phyloP scores from a whole-genome alignment of 2,329 filamentous ascomycete genomes.

The Monosporascus sp. region DNA sequence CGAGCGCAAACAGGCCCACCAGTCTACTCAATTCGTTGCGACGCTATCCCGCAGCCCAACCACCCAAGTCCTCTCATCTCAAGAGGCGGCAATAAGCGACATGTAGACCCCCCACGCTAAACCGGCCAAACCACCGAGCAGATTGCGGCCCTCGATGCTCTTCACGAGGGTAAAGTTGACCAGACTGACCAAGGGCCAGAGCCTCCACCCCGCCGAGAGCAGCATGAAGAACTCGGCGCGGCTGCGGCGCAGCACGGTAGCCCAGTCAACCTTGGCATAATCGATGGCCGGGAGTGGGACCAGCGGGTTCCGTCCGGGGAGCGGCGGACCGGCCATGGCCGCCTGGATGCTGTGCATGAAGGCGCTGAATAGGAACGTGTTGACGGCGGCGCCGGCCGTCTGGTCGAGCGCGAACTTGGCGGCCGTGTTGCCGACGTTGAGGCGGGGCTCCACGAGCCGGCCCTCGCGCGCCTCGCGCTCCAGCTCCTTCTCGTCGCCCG shows the following conservation, averaged over 20 bases:
- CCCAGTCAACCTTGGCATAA: slow-evolving; percentile 41
- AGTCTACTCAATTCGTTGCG: too few species aligned
- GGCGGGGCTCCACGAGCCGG: slow-evolving; percentile 41
- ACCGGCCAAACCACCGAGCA: slow-evolving; percentile 68
- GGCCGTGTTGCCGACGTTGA: slow-evolving; percentile 59
- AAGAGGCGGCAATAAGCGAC: slow-evolving; percentile 53
- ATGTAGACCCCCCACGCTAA: slow-evolving; percentile 72
- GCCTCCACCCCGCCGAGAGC: slow-evolving; percentile 62
- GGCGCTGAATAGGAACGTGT: slow-evolving; percentile 52
- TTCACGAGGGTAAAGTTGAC: slow-evolving; percentile 65
- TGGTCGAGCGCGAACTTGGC: slow-evolving; percentile 67
- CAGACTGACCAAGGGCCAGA: slow-evolving; percentile 67
- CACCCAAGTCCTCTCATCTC: not conserved
- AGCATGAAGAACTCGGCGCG: slow-evolving; percentile 58
- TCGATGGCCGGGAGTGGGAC: slow-evolving; percentile 33
- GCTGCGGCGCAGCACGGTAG: slow-evolving; percentile 36
- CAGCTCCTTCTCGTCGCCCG: slow-evolving; percentile 36
- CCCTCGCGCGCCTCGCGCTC: slow-evolving; percentile 30
- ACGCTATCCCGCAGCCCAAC: not conserved
- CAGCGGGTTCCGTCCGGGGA: slow-evolving; percentile 27
- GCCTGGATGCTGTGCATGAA: slow-evolving; percentile 51
- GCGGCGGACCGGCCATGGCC: slow-evolving; percentile 36
- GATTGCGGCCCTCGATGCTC: slow-evolving; percentile 64
- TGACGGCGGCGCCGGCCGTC: slow-evolving; percentile 58
- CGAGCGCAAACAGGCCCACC: too few species aligned